Base-by-base conservation (phyloP, 257 asterid species). In the Fraxinus anomala region DNA sequence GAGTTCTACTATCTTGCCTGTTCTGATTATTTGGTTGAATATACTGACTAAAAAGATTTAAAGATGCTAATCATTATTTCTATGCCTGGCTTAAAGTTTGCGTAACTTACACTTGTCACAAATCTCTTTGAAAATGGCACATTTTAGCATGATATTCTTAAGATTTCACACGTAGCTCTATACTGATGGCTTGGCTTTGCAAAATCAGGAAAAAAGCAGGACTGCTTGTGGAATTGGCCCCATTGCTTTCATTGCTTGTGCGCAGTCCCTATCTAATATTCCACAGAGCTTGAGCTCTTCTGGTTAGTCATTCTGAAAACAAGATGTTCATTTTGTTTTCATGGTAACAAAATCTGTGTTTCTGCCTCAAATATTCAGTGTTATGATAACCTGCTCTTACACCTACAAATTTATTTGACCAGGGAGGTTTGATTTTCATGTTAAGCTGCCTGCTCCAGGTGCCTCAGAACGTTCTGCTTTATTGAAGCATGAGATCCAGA, bases 401-500 rank as follows among this genome's bases (percentile, higher is more conserved):
- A 73, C 76, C 71, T 77, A 36, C 13, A 81, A 37, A 73, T 79
- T 82, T 72, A 72, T 54, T 80, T 73, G 69, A 24, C 69, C 89
- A 91, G 97, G 99, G 83, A 90, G 98, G 76, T 91, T 96, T 23
- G 99, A 96, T 89, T 93, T 91, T 86, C 98, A 96, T 89, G 89
- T 96, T 80, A 92, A 81, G 83, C 90, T 96, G 88, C 89, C 89
- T 47, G 93, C 89, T 72, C 99, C 99, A 79, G 97, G 98, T 82
- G 92, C 94, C 70, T 87, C 91, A 69, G 97, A 96, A 82, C 98
- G 99, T 72, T 85, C 80, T 49, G 98, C 94, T 68, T 82, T 96
- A 59, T 80, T 96, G 84, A 92, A 87, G 80, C 92, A 92, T 80
- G 97, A 93, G 88, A 85, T 92, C 74, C 91, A 86, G 81, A 96